Evolutionary conservation across 768 basidiomycete genomes (phyloP).

Genomic region (Tephrocybe sp.): DNA sequence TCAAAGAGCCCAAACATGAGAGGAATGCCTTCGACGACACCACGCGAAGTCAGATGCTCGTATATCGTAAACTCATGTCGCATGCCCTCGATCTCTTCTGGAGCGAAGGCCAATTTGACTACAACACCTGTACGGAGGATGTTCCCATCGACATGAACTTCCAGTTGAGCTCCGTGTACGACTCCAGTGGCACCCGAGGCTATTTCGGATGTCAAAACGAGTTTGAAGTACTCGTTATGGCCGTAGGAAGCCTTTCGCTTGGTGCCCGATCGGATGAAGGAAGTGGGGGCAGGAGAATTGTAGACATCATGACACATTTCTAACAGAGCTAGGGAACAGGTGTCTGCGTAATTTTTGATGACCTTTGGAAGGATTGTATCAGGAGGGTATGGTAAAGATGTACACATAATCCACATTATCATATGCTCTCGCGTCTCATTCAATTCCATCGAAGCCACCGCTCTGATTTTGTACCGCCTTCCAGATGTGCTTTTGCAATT

Average conservation of each 20-base stretch:
- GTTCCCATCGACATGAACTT: not conserved
- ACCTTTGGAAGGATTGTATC: no score
- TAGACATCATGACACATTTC: slow-evolving; percentile 12
- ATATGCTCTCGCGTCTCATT: slow-evolving; percentile 1
- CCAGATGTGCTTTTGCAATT: not conserved
- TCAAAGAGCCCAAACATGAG: slow-evolving; percentile 14
- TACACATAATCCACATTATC: no score
- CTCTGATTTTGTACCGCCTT: slow-evolving; percentile 12
- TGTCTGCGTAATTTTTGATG: not conserved
- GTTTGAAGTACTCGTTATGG: slow-evolving; percentile 7
- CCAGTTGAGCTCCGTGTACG: slow-evolving; percentile 7
- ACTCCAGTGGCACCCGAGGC: slow-evolving; percentile 12
- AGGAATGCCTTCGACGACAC: slow-evolving; percentile 14
- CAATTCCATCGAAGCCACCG: not conserved
- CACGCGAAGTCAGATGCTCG: slow-evolving; percentile 5
- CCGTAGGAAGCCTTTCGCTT: slow-evolving; percentile 4
- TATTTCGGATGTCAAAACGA: slow-evolving; percentile 13
- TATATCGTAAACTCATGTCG: slow-evolving; percentile 17
- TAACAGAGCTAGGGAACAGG: slow-evolving; percentile 9
- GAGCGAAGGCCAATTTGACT: slow-evolving; percentile 17
- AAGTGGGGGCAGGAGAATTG: slow-evolving; percentile 13
- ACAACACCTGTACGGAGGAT: slow-evolving; percentile 3
- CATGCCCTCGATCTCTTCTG: slow-evolving; percentile 10
- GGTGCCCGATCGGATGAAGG: slow-evolving; percentile 8
- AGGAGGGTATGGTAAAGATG: no score